Conservation (phyloP, 1,284 basidiomycete genomes). For the Tremellales sp. region DNA sequence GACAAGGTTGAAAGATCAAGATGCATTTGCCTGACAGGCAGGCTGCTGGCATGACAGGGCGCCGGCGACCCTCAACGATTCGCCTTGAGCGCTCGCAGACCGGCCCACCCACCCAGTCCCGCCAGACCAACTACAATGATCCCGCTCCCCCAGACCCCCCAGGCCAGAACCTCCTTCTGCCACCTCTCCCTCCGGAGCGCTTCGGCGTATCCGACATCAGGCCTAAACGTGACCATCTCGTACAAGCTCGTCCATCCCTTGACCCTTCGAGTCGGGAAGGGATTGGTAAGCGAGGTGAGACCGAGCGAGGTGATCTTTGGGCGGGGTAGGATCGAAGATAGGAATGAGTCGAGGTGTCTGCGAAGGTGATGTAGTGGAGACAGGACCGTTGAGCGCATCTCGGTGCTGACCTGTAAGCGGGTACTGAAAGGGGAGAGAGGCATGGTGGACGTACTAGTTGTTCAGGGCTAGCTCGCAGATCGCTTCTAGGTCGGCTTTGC, state of each 20-base stretch:
- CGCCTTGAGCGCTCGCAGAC: no score
- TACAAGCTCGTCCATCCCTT: conserved; percentile 87
- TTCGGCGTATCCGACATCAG: conserved; percentile 80
- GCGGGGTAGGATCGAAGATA: conserved; percentile 39
- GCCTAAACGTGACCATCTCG: conserved; percentile 95
- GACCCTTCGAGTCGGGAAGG: conserved; percentile 52
- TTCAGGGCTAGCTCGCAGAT: conserved; percentile 88
- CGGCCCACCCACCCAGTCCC: no score
- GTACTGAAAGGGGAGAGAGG: conserved; percentile 8
- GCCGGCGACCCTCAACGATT: no score
- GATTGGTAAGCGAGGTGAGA: conserved; percentile 51
- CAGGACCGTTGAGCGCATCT: conserved; percentile 91
- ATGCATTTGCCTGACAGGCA: no score
- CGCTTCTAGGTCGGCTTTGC: conserved; percentile 82
- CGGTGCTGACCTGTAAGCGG: conserved; percentile 57
- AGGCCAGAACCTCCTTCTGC: conserved; percentile 38
- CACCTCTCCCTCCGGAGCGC: conserved; percentile 43
- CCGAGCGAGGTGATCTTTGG: conserved; percentile 42
- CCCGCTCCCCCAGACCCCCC: conserved; percentile 12
- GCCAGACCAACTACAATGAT: conserved; percentile 5
- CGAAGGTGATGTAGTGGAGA: conserved; percentile 74
- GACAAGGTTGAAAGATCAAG: no score
- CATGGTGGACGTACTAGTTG: conserved; percentile 74
- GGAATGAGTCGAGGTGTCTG: conserved; percentile 65
- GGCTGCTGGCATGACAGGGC: no score